Percentiles rank a stretch among this genome's conserved stretches.
phyloP scores from a whole-genome alignment of 495 filamentous ascomycete species.

The Elasticomyces elasticus region DNA sequence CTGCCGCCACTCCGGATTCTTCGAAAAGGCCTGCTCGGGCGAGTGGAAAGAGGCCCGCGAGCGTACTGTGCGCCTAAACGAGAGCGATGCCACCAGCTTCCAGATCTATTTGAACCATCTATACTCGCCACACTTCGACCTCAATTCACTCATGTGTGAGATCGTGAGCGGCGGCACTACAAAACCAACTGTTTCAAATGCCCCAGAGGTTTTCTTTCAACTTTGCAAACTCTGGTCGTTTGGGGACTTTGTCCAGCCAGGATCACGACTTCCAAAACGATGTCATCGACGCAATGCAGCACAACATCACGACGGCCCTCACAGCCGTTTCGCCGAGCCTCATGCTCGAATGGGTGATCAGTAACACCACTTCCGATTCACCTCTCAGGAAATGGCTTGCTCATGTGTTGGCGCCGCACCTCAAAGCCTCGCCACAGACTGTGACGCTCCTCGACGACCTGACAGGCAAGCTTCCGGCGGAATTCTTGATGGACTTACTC shows the following conservation, averaged over 20 bases:
- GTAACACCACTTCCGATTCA: neutral
- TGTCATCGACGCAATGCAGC: neutral
- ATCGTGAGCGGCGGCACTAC: neutral
- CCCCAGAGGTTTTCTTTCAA: neutral
- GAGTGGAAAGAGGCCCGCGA: conserved; percentile 4
- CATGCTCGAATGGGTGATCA: neutral
- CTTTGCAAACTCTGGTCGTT: neutral
- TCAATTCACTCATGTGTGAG: no score
- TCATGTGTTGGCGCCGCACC: neutral
- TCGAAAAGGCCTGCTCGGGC: neutral
- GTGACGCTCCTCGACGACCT: no score
- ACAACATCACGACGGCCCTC: neutral
- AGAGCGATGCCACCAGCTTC: neutral
- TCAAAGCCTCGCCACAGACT: neutral
- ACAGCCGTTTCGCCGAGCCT: neutral
- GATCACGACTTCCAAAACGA: neutral
- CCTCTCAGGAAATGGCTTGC: neutral
- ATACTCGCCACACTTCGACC: neutral
- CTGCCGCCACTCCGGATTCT: conserved; percentile 1
- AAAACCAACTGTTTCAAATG: neutral
- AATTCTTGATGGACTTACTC: neutral
- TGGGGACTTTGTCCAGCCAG: neutral
- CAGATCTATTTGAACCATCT: conserved; percentile 1
- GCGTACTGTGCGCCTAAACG: neutral
- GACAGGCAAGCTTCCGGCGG: neutral